phyloP scores from a whole-genome alignment of 139 green algal species.

The Picochlorum sp. region DNA sequence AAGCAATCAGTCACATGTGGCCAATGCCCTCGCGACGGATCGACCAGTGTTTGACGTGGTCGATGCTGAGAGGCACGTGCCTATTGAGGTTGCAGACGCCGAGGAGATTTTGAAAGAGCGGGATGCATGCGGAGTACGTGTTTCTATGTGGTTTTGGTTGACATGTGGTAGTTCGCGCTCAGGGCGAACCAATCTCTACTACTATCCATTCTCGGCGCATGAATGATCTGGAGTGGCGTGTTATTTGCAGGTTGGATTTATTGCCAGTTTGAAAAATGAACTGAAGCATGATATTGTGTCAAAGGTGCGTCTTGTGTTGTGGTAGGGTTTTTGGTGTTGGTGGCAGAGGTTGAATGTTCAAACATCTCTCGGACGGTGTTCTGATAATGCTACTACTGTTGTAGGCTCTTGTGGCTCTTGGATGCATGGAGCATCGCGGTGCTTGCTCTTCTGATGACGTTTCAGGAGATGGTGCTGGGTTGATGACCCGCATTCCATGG shows the following conservation, averaged over 20 bases:
- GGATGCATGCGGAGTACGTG: constrained; percentile 88
- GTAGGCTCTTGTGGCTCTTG: constrained; percentile 82
- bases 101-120: constrained; percentile 87
- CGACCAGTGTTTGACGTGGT: background rate
- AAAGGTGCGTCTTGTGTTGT: constrained; percentile 45
- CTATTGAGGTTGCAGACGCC: constrained; percentile 55
- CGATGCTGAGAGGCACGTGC: background rate
- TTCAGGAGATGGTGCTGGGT: constrained; percentile 91
- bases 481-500: constrained; percentile 99
- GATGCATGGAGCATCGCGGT: constrained; percentile 99
- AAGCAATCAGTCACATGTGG: background rate
- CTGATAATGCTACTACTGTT: background rate
- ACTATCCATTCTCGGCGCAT: background rate
- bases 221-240: too few relatives aligned
- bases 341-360: background rate
- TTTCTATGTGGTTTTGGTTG: background rate
- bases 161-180: background rate
- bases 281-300: constrained; percentile 81
- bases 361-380: too few relatives aligned
- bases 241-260: constrained; percentile 82
- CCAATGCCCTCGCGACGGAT: background rate
- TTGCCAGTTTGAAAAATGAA: constrained; percentile 85
- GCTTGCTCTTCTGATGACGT: constrained; percentile 93
- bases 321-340: background rate
- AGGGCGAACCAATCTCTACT: background rate